phyloP scores from a whole-genome alignment of 2,329 filamentous ascomycete species.

The Neonectria magnoliae region DNA sequence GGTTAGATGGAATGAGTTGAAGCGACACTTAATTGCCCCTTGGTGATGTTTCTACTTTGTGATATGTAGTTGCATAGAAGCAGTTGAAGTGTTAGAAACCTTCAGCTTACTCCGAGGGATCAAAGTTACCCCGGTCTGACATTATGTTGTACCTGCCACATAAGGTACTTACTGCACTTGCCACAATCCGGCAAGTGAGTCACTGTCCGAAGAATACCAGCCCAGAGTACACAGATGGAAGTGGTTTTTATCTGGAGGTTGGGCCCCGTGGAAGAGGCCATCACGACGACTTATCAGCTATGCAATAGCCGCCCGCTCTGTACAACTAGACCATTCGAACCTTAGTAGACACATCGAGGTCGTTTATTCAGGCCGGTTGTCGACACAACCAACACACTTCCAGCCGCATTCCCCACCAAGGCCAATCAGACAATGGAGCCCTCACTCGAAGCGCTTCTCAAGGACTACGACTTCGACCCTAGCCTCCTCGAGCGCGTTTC shows the following conservation, averaged over 20 bases:
- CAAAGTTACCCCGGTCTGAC: background rate
- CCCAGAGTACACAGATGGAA: background rate
- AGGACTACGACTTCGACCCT: slow-evolving; percentile 39
- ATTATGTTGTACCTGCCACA: background rate
- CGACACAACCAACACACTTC: background rate
- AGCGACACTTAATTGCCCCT: background rate
- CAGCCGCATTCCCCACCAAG: background rate
- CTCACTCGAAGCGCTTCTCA: slow-evolving; percentile 41
- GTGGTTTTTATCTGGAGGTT: background rate
- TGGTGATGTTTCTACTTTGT: background rate
- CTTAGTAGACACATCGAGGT: background rate
- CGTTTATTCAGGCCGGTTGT: background rate
- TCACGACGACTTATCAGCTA: background rate
- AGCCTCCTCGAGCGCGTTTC: slow-evolving; percentile 39
- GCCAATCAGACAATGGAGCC: slow-evolving; percentile 32
- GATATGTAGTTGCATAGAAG: background rate
- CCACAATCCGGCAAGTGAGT: slow-evolving; percentile 53
- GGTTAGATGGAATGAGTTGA: background rate
- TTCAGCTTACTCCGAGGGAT: no score
- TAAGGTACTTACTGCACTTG: background rate
- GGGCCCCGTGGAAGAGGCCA: background rate
- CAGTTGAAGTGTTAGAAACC: background rate
- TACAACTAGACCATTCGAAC: background rate
- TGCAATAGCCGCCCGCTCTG: background rate
- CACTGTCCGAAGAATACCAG: slow-evolving; percentile 45